These are phyloP conservation scores for Hansenula sp. DNA, from an alignment of 1,139 yeast species.

Conservation along the genomic window DNA sequence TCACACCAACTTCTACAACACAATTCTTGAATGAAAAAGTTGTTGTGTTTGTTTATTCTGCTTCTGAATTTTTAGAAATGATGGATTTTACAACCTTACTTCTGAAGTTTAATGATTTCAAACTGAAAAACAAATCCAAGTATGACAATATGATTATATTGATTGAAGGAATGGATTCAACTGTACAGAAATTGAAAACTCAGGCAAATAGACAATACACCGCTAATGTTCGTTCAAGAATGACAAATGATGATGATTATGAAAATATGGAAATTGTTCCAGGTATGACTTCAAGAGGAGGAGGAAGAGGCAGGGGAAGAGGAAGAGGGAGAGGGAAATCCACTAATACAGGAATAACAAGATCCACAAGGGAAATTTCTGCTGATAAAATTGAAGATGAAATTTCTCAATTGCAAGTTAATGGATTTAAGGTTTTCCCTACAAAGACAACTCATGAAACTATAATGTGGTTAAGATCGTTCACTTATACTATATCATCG, in stretches of 20 bases:
- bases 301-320: slow-evolving; percentile 10
- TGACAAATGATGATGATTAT: slow-evolving; percentile 9
- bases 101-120: slow-evolving; percentile 19
- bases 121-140: slow-evolving; percentile 20
- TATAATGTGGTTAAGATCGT: slow-evolving; percentile 49
- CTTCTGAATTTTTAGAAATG: slow-evolving; percentile 38
- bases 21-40: slow-evolving; percentile 38
- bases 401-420: slow-evolving; percentile 38
- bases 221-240: slow-evolving; percentile 31
- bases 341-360: too few species aligned
- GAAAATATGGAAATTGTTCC: slow-evolving; percentile 1
- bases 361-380: too few species aligned
- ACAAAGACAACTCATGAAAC: slow-evolving; percentile 45
- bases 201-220: slow-evolving; percentile 44
- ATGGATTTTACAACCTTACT: slow-evolving; percentile 29
- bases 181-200: slow-evolving; percentile 38
- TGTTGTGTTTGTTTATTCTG: slow-evolving; percentile 41
- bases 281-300: slow-evolving; percentile 4
- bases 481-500: slow-evolving; percentile 52
- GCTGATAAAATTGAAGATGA: slow-evolving; percentile 24
- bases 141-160: slow-evolving; percentile 32
- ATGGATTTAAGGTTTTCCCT: slow-evolving; percentile 44
- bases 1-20: slow-evolving; percentile 44
- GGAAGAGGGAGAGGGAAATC: slow-evolving; percentile 9
- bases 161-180: slow-evolving; percentile 44